Conservation (phyloP, 306 rosid species). For the Citrullus amarus region DNA sequence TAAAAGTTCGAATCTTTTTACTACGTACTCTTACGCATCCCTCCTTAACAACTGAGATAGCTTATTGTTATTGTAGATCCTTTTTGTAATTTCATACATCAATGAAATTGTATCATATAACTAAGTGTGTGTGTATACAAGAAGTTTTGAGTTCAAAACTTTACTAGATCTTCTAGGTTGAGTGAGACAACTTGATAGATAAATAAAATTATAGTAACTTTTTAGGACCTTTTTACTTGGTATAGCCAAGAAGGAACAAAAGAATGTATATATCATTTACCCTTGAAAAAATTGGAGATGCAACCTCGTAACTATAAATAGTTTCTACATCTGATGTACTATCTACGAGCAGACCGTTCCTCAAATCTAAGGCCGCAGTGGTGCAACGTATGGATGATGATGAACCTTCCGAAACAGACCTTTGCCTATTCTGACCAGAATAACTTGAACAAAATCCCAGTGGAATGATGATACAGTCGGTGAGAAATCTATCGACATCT, state of each 20-base stretch:
- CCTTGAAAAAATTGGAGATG: conserved; percentile 27
- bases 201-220: neutral
- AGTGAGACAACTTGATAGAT: neutral
- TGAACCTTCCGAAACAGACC: conserved; percentile 14
- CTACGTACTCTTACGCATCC: no score
- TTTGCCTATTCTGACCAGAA: conserved; percentile 10
- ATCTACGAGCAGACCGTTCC: conserved; percentile 8
- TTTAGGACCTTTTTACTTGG: neutral
- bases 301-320: neutral
- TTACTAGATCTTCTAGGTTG: neutral
- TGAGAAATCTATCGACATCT: conserved; percentile 30
- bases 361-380: conserved; percentile 15
- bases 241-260: neutral
- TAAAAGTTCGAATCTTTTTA: no score
- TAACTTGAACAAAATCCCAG: conserved; percentile 17
- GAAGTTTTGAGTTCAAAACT: neutral
- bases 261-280: conserved; percentile 13
- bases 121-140: neutral
- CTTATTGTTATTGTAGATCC: no score
- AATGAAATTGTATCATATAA: no score
- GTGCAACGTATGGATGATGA: conserved; percentile 16
- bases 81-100: no score
- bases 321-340: conserved; percentile 17
- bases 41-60: no score
- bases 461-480: conserved; percentile 15